Conservation (phyloP, 2,329 filamentous ascomycete genomes). For the Sporothrix globosa region DNA sequence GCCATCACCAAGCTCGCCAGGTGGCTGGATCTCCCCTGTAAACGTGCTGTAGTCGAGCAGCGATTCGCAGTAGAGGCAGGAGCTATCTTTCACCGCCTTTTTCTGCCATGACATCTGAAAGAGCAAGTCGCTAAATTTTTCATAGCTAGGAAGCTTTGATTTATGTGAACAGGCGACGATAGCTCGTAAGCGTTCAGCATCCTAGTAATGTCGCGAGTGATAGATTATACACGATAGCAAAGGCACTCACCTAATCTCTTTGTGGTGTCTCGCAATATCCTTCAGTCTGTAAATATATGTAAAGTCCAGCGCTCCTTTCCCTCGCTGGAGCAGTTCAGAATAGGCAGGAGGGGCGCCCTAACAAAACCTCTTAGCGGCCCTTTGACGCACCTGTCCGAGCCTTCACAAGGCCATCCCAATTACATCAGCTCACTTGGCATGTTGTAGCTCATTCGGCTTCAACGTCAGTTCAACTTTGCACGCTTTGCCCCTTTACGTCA, state of each 20-base stretch:
- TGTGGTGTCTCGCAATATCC: background rate
- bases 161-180: background rate
- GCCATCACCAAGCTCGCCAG: slow-evolving; percentile 6
- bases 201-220: too few relatives aligned
- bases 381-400: background rate
- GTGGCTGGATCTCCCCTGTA: slow-evolving; percentile 23
- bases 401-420: slow-evolving; percentile 6
- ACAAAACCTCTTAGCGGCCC: background rate
- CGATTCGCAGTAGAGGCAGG: background rate
- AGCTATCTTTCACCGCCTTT: slow-evolving; percentile 30
- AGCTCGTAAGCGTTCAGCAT: too few relatives aligned
- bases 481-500: background rate
- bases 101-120: slow-evolving; percentile 31
- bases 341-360: slow-evolving; percentile 12
- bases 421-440: slow-evolving; percentile 17
- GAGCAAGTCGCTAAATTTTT: background rate
- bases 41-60: background rate
- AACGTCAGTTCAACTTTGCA: background rate
- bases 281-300: too few relatives aligned
- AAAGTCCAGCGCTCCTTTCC: background rate
- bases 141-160: background rate
- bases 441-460: background rate
- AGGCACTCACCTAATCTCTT: too few relatives aligned
- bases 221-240: too few relatives aligned
- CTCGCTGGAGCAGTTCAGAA: background rate